Base-by-base conservation (phyloP, 345 rosid species). In the Sisymbrium altissimum region DNA sequence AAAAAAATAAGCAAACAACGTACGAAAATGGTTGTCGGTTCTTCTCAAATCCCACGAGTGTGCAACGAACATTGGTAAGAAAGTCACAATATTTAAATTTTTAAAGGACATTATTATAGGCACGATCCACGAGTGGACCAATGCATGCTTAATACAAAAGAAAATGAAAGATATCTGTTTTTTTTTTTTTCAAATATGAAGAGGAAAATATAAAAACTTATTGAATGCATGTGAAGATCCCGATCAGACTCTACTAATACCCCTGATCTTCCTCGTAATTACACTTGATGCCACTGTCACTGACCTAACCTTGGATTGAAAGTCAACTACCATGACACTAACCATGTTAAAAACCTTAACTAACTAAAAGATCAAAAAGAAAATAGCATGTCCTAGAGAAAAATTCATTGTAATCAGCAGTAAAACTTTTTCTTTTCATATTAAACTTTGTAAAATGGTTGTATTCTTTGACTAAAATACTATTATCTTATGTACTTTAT, bases 91-190 rank as follows among this genome's bases (percentile, higher is more conserved):
- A 63, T 52, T 71, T 39, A 18, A 52, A 40, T 52, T 52, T 72
- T 72, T 29, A 50, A 61, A 17, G 30, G 61, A 71, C 61, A 61
- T 10, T 39, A 18, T 15, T 40, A 41, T 15, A 64, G 11, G 35
- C 70, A 63, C 70, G 70, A 72, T 41, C n/a, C 55, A 53, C 70
- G 64, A 52, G 70, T 72, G 76, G 76, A 72, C 76, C 76, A 72
- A 63, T 72, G 76, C 70, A 63, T 72, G 46, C 45, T 72, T 63
- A 63, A 72, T 18, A 11, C 44, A 56, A 10, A 69, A 18, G 8
- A 21, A 69, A 43, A 43, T 12, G 44, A 30, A 56, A 69, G 17
- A 23, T 38, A 30, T 32, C 61, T 30, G 19, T 55, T 55, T 55
- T 30, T 30, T 0, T 29, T 27, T 53, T 23, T 1, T 6, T 25